Conservation (phyloP, 306 rosid species). For the Trichosanthes truncata region DNA sequence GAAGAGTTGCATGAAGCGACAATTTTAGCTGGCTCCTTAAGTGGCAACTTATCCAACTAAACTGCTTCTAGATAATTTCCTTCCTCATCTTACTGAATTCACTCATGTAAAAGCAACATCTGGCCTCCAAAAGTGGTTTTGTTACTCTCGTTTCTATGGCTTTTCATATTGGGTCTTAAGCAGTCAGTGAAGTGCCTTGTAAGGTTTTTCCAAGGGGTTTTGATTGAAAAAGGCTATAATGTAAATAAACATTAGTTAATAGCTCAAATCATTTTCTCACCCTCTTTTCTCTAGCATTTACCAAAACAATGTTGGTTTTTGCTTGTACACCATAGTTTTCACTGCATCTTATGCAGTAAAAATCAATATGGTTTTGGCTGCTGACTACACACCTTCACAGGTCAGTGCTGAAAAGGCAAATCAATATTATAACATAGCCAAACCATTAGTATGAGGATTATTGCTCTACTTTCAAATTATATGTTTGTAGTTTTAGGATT, state of each 20-base stretch:
- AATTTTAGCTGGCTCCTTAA: background rate
- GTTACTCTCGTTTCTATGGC: background rate
- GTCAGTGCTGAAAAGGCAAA: background rate
- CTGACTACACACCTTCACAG: background rate
- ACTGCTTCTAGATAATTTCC: background rate
- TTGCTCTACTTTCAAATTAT: too few species aligned
- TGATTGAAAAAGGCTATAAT: background rate
- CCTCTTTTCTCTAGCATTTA: background rate
- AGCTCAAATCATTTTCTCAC: background rate
- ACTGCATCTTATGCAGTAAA: background rate
- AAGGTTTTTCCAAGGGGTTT: background rate
- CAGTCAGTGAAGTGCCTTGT: background rate
- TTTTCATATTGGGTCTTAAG: background rate
- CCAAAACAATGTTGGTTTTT: background rate
- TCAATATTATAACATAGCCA: background rate
- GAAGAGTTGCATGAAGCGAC: background rate
- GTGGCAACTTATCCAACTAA: background rate
- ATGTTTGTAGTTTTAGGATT: too few species aligned
- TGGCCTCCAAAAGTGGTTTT: background rate
- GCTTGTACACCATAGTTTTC: background rate
- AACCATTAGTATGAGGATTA: too few species aligned
- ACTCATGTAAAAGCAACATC: background rate
- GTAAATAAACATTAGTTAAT: background rate
- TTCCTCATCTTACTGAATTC: background rate
- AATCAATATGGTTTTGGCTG: background rate